These are phyloP conservation scores for Amylocarpus encephaloides DNA, from an alignment of 2,329 filamentous ascomycete species.

Conservation along the genomic window DNA sequence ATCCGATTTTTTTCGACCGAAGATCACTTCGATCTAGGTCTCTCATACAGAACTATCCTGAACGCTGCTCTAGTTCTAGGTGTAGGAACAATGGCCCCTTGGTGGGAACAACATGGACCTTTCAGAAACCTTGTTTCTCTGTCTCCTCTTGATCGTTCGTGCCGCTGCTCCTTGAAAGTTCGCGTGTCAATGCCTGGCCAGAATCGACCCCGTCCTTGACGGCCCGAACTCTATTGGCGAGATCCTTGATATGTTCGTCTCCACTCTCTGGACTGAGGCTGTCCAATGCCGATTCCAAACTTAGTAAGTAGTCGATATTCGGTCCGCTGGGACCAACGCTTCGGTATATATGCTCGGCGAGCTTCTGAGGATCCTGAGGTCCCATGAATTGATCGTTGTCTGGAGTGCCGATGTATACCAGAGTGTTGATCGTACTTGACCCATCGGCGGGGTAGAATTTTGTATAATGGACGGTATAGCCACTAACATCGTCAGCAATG, in stretches of 20 bases:
- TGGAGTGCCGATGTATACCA: conserved; percentile 93
- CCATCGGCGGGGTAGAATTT: conserved; percentile 61
- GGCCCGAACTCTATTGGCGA: conserved; percentile 64
- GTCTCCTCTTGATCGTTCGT: conserved; percentile 48
- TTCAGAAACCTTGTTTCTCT: conserved; percentile 34
- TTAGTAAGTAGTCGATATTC: conserved; percentile 84
- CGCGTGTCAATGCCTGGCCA: conserved; percentile 24
- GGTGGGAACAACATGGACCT: conserved; percentile 24
- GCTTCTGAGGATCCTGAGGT: conserved; percentile 66
- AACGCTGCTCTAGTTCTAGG: conserved; percentile 26
- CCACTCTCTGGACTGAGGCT: conserved; percentile 68
- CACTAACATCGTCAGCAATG: conserved; percentile 32
- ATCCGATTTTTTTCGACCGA: conserved; percentile 20
- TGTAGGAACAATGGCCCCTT: conserved; percentile 21
- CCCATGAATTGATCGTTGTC: conserved; percentile 89
- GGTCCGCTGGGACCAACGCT: conserved; percentile 79
- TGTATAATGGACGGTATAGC: conserved; percentile 89
- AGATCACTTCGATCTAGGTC: conserved; percentile 29
- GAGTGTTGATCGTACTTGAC: conserved; percentile 41
- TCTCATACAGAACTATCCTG: conserved; percentile 20
- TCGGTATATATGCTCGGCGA: conserved; percentile 74
- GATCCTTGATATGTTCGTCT: conserved; percentile 78
- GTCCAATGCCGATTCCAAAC: conserved; percentile 68
- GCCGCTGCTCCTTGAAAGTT: conserved; percentile 36
- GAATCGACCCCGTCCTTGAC: conserved; percentile 40